Percentiles rank a stretch among this genome's conserved stretches.
These are phyloP conservation scores for Pythium aphanidermatum DNA, from an alignment of 352 stramenopile species.

Conservation along the genomic window DNA sequence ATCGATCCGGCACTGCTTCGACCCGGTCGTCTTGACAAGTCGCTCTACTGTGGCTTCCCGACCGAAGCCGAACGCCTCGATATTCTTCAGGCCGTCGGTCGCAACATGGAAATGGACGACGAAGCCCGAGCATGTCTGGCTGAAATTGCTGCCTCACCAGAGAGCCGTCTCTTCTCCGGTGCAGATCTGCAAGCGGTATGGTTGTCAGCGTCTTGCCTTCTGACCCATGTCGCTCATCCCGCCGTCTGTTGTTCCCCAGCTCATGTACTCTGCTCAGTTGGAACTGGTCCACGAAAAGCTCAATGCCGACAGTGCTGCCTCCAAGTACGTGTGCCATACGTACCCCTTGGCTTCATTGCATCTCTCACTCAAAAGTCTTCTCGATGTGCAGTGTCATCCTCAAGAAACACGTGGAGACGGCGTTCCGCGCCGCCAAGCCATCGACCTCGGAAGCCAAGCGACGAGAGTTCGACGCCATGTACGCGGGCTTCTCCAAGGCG, in stretches of 20 bases:
- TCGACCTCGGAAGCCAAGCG: constrained; percentile 57
- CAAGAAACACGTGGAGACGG: constrained; percentile 48
- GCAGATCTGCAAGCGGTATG: constrained; percentile 91
- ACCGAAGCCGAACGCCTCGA: constrained; percentile 69
- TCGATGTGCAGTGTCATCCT: constrained; percentile 40
- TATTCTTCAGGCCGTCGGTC: constrained; percentile 69
- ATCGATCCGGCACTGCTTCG: constrained; percentile 94
- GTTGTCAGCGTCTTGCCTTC: constrained; percentile 4
- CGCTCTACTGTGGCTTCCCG: constrained; percentile 90
- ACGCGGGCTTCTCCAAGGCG: constrained; percentile 57
- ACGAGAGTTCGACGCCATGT: constrained; percentile 66
- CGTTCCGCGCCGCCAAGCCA: constrained; percentile 61
- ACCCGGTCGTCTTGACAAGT: constrained; percentile 93
- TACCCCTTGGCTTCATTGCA: neutral
- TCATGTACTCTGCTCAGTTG: constrained; percentile 93
- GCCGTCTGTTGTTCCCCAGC: constrained; percentile 21
- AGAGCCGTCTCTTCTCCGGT: constrained; percentile 84
- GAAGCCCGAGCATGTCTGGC: constrained; percentile 67
- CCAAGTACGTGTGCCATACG: constrained; percentile 31
- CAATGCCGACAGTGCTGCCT: constrained; percentile 26
- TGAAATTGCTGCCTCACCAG: constrained; percentile 57
- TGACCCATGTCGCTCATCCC: neutral
- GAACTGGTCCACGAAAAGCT: constrained; percentile 90
- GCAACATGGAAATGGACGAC: constrained; percentile 69
- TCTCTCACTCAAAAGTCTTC: neutral